Evolutionary conservation across 2,329 filamentous ascomycete genomes (phyloP).

Genomic region (Xylaria sp.): DNA sequence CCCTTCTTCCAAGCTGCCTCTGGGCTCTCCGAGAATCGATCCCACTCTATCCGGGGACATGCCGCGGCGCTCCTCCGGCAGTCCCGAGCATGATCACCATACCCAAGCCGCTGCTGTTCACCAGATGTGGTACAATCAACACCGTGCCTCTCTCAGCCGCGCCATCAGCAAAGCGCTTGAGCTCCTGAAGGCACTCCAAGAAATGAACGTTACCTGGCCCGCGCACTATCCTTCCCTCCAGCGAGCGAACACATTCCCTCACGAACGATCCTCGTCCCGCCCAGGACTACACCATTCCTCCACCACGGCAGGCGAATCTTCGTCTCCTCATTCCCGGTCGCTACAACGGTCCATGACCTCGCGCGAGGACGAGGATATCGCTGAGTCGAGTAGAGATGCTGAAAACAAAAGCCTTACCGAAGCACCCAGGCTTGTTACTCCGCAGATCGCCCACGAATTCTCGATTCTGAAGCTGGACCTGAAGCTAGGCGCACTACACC

Average conservation of each 20-base stretch:
- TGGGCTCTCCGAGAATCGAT: conserved; percentile 45
- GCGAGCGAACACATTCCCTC: conserved; percentile 51
- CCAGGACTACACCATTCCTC: conserved; percentile 67
- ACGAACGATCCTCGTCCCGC: conserved; percentile 54
- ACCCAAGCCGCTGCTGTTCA: conserved; percentile 81
- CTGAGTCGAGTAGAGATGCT: conserved; percentile 75
- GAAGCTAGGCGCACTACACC: conserved; percentile 83
- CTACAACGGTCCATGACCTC: conserved; percentile 75
- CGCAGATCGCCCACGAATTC: conserved; percentile 93
- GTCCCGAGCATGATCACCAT: conserved; percentile 65
- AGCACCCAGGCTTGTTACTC: conserved; percentile 77
- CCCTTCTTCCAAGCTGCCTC: conserved; percentile 35
- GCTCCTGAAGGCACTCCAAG: conserved; percentile 77
- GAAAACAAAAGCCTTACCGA: conserved; percentile 65
- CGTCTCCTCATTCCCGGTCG: conserved; percentile 48
- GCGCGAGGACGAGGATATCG: conserved; percentile 58
- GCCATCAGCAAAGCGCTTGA: conserved; percentile 88
- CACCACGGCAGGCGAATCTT: conserved; percentile 57
- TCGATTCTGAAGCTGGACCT: conserved; percentile 93
- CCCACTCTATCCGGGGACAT: conserved; percentile 50
- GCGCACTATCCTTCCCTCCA: conserved; percentile 91
- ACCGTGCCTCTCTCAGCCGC: conserved; percentile 82
- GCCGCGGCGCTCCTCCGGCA: conserved; percentile 43
- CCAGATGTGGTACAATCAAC: conserved; percentile 93
- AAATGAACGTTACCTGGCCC: conserved; percentile 90